phyloP scores from a whole-genome alignment of 768 basidiomycete species.

The Tricholoma saponaceum region DNA sequence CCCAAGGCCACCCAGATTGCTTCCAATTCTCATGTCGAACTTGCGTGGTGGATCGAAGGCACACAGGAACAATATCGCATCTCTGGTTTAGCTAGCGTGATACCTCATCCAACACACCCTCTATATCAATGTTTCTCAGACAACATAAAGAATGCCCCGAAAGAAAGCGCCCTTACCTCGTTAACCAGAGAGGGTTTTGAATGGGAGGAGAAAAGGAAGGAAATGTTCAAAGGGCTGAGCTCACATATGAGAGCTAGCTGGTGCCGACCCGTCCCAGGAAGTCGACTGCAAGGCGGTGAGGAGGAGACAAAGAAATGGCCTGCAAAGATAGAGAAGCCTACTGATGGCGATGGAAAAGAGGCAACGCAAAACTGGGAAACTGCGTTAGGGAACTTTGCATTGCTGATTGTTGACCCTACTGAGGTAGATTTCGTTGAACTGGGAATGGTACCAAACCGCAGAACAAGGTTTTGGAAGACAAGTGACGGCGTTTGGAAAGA shows the following conservation, averaged over 20 bases:
- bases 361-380: slow-evolving; percentile 43
- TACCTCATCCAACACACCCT: slow-evolving; percentile 44
- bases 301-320: slow-evolving; percentile 67
- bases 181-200: slow-evolving; percentile 42
- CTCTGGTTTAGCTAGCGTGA: slow-evolving; percentile 48
- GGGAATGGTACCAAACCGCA: slow-evolving; percentile 48
- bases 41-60: slow-evolving; percentile 72
- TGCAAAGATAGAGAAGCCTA: slow-evolving; percentile 42
- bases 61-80: slow-evolving; percentile 74
- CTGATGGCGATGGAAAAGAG: slow-evolving; percentile 34
- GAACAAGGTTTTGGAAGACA: slow-evolving; percentile 50
- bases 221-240: slow-evolving; percentile 56
- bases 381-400: slow-evolving; percentile 65
- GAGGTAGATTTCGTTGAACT: slow-evolving; percentile 71
- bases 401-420: slow-evolving; percentile 67
- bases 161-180: slow-evolving; percentile 22
- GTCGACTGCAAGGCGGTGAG: slow-evolving; percentile 41
- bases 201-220: slow-evolving; percentile 65
- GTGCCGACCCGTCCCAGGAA: slow-evolving; percentile 67
- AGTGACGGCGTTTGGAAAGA: slow-evolving; percentile 50
- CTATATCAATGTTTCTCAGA: slow-evolving; percentile 30
- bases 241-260: slow-evolving; percentile 67
- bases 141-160: slow-evolving; percentile 9
- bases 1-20: slow-evolving; percentile 62
- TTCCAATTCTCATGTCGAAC: slow-evolving; percentile 46